Evolutionary conservation across 2,329 filamentous ascomycete species (phyloP).

Genomic region (Paraphaeosphaeria sporulosa): DNA sequence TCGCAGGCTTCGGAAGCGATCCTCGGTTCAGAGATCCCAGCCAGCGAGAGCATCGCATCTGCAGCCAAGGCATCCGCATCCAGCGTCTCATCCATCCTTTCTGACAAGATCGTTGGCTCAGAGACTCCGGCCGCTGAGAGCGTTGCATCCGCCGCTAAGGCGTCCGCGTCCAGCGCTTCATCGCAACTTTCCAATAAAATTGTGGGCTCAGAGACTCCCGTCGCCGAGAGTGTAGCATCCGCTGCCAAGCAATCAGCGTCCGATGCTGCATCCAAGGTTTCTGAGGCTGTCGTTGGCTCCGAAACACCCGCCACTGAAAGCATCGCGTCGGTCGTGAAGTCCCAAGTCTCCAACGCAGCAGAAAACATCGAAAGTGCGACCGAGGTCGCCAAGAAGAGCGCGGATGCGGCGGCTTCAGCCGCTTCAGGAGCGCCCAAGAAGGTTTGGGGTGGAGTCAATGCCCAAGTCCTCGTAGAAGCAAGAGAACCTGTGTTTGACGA

Average conservation of each 20-base stretch:
- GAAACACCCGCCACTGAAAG: slow-evolving; percentile 11
- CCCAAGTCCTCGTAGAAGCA: slow-evolving; percentile 58
- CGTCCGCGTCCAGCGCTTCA: slow-evolving; percentile 24
- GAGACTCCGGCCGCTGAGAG: slow-evolving; percentile 30
- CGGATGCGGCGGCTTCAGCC: slow-evolving; percentile 31
- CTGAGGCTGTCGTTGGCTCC: slow-evolving; percentile 18
- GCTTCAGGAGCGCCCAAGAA: slow-evolving; percentile 53
- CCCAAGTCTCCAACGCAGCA: slow-evolving; percentile 22
- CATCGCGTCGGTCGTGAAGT: slow-evolving; percentile 23
- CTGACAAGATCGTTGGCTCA: slow-evolving; percentile 32
- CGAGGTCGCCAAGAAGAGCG: slow-evolving; percentile 27
- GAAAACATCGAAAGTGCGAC: slow-evolving; percentile 30
- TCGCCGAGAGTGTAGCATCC: slow-evolving; percentile 26
- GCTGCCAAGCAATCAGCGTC: slow-evolving; percentile 17
- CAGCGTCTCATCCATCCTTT: slow-evolving; percentile 40
- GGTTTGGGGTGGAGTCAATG: slow-evolving; percentile 63
- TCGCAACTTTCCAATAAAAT: slow-evolving; percentile 36
- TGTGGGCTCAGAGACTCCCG: slow-evolving; percentile 19
- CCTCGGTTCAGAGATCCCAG: slow-evolving; percentile 41
- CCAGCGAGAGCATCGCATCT: slow-evolving; percentile 46
- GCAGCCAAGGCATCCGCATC: slow-evolving; percentile 47
- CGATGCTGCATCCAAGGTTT: slow-evolving; percentile 36
- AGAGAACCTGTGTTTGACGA: slow-evolving; percentile 59
- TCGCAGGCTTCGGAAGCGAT: slow-evolving; percentile 48
- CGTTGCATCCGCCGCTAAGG: slow-evolving; percentile 27